Percentiles rank a stretch among this genome's conserved stretches.
Conservation (phyloP, 192 early-diverging fungal species). For the Phlyctochytrium planicorne region DNA sequence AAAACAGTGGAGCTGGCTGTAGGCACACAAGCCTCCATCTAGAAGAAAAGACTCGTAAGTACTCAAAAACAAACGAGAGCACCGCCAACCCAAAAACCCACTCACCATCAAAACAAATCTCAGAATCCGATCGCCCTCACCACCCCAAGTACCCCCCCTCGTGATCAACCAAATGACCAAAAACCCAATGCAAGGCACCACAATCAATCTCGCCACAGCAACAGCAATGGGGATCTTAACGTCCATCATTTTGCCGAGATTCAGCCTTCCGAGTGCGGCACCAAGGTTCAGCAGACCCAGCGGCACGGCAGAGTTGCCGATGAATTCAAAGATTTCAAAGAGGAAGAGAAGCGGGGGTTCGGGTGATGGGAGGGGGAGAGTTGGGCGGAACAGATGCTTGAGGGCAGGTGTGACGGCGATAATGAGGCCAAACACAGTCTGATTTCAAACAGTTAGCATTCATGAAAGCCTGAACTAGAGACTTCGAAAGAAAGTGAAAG, state of each 20-base stretch:
- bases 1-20: too few species aligned
- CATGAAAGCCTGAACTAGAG: too few species aligned
- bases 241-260: too few species aligned
- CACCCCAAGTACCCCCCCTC: background rate
- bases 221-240: too few species aligned
- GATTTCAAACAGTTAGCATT: too few species aligned
- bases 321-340: constrained; percentile 26
- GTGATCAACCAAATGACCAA: constrained; percentile 23
- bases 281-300: constrained; percentile 36
- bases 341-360: constrained; percentile 32
- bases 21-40: too few species aligned
- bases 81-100: too few species aligned
- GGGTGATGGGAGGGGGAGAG: background rate
- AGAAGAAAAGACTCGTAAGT: too few species aligned
- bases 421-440: too few species aligned
- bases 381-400: constrained; percentile 13
- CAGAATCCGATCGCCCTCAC: constrained; percentile 25
- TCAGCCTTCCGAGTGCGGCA: constrained; percentile 26
- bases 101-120: constrained; percentile 39
- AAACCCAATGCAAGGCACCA: constrained; percentile 31
- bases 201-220: constrained; percentile 24
- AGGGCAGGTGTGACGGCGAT: constrained; percentile 19
- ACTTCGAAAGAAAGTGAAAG: too few species aligned
- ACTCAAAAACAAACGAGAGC: too few species aligned
- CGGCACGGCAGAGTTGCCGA: constrained; percentile 29